Base-by-base conservation (phyloP, 805 yeast genomes). In the Candida multigemmis region DNA sequence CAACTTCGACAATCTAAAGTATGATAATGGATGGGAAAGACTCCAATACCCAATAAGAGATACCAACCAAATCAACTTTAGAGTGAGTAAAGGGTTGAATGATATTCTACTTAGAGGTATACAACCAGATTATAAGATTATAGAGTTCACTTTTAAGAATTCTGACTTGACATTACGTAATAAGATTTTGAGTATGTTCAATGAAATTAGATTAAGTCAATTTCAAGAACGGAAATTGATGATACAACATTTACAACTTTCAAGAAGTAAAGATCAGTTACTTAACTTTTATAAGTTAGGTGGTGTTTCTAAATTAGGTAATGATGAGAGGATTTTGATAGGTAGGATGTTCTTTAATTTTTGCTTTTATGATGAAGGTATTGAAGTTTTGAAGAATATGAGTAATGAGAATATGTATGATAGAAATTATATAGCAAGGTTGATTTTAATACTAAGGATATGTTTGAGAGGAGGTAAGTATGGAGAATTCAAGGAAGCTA, bases 61-160 rank as follows among this genome's bases (percentile, higher is more conserved):
- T 23, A 32, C 35, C 12, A 38, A 38, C 12, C 62, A 57, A 27
- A 35, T 53, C 4, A 43, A 44, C 20, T 56, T 44, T 28, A 33
- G 65, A 18, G 34, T 50, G 18, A 40, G 43, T 13, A 37, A 42
- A 23, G 68, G 66, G 13, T 53, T 60, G 23, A 35, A 33, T 6
- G 56, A 50, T 10, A 28, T 60, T 6, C 28, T 57, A 15, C 33
- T 50, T n/a, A 14, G 25, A 27, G 66, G 66, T 0, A 47, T 60
- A 6, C 38, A 46, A 15, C 67, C 67, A 0, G 64, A 60, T 30
- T 37, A 39, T 24, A 27, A 30, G 10, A 26, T 58, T n/a, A 31
- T 61, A 5, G 49, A 49, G 23, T 48, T 42, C 21, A 56, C 65
- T 0, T 50, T 55, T 27, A 34, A 42, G 16, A 37, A 48, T 17